Evolutionary conservation across 768 basidiomycete genomes (phyloP).

Genomic region (Mycena alexandri): DNA sequence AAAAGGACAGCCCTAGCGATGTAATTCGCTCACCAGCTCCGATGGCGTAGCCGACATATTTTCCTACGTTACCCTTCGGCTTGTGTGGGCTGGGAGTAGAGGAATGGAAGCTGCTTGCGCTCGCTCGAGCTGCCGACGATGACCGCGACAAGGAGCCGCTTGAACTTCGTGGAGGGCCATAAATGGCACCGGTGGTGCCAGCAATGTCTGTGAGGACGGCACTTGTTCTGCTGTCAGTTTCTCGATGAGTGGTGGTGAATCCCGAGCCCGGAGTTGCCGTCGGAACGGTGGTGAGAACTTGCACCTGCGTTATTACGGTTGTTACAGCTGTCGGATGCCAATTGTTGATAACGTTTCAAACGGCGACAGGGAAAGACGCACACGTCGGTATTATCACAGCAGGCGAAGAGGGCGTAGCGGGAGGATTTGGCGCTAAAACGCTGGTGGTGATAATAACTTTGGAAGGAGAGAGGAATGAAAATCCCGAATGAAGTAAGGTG

Average conservation of each 20-base stretch:
- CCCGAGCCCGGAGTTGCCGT: background rate
- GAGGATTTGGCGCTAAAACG: slow-evolving; percentile 13
- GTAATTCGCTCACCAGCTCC: slow-evolving; percentile 29
- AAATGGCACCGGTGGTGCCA: background rate
- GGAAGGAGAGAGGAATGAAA: slow-evolving; percentile 12
- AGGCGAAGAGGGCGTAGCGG: slow-evolving; percentile 10
- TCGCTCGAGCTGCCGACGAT: slow-evolving; percentile 25
- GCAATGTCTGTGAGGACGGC: slow-evolving; percentile 3
- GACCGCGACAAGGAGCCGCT: slow-evolving; percentile 17
- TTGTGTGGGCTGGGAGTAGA: slow-evolving; percentile 23
- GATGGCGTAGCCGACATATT: slow-evolving; percentile 36
- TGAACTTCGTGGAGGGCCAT: slow-evolving; percentile 9
- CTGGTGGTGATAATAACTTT: slow-evolving; percentile 30
- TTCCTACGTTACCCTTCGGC: slow-evolving; percentile 31
- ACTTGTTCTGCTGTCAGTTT: slow-evolving; percentile 13
- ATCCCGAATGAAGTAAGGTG: slow-evolving; percentile 18
- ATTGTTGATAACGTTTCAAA: slow-evolving; percentile 11
- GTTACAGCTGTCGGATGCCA: slow-evolving; percentile 34
- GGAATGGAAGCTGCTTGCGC: slow-evolving; percentile 22
- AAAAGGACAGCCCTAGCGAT: background rate
- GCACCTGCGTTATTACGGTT: slow-evolving; percentile 19
- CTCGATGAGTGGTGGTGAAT: background rate
- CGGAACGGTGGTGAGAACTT: slow-evolving; percentile 30
- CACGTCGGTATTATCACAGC: slow-evolving; percentile 20
- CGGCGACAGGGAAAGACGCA: background rate